Base-by-base conservation (phyloP, 345 rosid genomes). In the Sonneratia alba region DNA sequence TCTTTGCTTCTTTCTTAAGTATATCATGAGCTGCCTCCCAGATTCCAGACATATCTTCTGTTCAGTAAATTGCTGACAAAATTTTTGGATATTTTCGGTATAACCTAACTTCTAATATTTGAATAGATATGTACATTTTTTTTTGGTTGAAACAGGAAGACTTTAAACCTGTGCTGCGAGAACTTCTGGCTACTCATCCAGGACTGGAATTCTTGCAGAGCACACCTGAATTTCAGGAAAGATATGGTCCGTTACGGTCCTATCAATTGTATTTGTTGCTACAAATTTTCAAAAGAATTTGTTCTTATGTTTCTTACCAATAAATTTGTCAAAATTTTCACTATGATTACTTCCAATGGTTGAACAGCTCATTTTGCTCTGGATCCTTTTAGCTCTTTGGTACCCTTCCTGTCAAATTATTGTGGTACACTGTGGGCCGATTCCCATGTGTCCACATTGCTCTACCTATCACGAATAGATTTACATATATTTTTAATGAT, bases 181-280 rank as follows among this genome's bases (percentile, higher is more conserved):
- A 89, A 80, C 85, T 94, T 77, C 79, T 94, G 80, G 82, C 82
- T 47, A 79, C 90, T 69, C 98, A 94, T 86, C 96, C 92, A 32
- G 97, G 97, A 59, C 81, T 94, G 79, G 91, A 94, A 78, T 90
- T 91, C 77, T 80, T 88, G 74, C 85, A 80, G 55, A 83, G 82
- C 79, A 84, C 91, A 32, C 97, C 97, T 70, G 96, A 91, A 78
- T 88, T 87, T 79, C 97, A 89, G 83, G 93, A 94, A 78, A 85
- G 92, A 91, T 94, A 94, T 77, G 93, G 98, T 91, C 77, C 13
- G 87, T 81, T 71, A 66, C 69, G 18, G 22, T 8, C 70, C 32
- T 34, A 14, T 68, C 36, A 22, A 42, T 43, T 32, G 18, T 10
- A 66, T 66, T 66, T 42, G 36, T 42, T 68, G 56, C 16, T 32